Percentiles rank a stretch among this genome's conserved stretches.
These are phyloP conservation scores for Cetradonia linearis DNA, from an alignment of 495 filamentous ascomycete species.

Conservation along the genomic window DNA sequence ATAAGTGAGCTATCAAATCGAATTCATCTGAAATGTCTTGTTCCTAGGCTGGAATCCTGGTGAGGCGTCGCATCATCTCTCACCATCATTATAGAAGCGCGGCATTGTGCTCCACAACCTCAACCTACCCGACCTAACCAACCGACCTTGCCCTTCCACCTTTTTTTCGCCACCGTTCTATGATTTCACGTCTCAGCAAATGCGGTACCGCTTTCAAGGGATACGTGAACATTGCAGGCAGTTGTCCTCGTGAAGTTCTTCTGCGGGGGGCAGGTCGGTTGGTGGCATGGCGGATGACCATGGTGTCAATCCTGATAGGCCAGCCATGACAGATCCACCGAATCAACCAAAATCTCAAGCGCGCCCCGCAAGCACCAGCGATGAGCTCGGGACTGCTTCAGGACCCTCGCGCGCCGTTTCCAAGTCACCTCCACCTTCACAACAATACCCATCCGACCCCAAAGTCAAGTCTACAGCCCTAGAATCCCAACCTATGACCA, in stretches of 20 bases:
- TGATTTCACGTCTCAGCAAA: constrained; percentile 12
- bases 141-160: background rate
- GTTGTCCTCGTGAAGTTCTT: constrained; percentile 19
- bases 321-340: constrained; percentile 12
- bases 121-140: constrained; percentile 6
- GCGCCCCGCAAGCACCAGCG: constrained; percentile 13
- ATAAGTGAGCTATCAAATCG: background rate
- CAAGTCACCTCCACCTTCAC: constrained; percentile 14
- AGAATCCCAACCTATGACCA: constrained; percentile 42
- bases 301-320: constrained; percentile 18
- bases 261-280: constrained; percentile 20
- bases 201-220: constrained; percentile 14
- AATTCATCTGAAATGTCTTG: background rate
- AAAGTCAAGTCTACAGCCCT: constrained; percentile 13
- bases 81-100: constrained; percentile 13
- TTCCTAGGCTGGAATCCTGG: background rate
- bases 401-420: constrained; percentile 15
- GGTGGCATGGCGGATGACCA: constrained; percentile 24
- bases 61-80: constrained; percentile 11
- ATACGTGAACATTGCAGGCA: constrained; percentile 2
- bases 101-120: constrained; percentile 6
- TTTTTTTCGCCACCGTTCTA: background rate
- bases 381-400: constrained; percentile 11
- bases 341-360: constrained; percentile 14
- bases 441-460: constrained; percentile 11